A percentile compares a stretch with the other conserved stretches of the same genome.
phyloP scores from a whole-genome alignment of 208 protist genomes.

The Acanthamoeba castellanii region DNA sequence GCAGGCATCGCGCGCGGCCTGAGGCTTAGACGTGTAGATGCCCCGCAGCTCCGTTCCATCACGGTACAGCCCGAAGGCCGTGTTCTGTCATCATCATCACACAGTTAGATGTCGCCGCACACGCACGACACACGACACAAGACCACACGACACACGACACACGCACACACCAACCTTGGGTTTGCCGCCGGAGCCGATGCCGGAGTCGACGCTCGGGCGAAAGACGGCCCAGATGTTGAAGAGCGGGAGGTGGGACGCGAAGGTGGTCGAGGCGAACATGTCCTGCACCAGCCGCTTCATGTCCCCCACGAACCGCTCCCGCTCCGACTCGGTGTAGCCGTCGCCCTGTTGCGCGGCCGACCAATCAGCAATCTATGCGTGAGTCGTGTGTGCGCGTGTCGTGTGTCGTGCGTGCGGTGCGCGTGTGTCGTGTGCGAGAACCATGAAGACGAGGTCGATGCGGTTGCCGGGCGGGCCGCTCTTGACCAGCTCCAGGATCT shows the following conservation, averaged over 20 bases:
- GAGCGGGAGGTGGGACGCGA: constrained; percentile 66
- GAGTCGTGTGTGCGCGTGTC: background rate
- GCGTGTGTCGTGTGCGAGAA: background rate
- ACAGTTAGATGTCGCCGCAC: too few relatives aligned
- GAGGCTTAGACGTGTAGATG: constrained; percentile 48
- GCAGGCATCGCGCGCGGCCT: constrained; percentile 45
- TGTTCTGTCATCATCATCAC: background rate
- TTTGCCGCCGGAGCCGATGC: constrained; percentile 52
- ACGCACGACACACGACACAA: background rate
- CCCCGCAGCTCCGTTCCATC: constrained; percentile 72
- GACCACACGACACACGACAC: background rate
- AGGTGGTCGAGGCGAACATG: constrained; percentile 60
- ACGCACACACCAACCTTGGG: background rate
- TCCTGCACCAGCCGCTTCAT: constrained; percentile 64
- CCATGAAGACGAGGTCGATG: constrained; percentile 78
- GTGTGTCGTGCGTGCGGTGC: background rate
- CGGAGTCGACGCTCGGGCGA: constrained; percentile 69
- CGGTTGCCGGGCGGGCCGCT: constrained; percentile 59
- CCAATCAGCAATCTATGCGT: background rate
- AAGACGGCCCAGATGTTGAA: constrained; percentile 76
- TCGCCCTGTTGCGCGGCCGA: background rate
- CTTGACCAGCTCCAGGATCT: constrained; percentile 61
- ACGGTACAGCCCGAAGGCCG: constrained; percentile 50
- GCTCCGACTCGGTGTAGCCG: constrained; percentile 53
- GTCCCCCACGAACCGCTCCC: constrained; percentile 31